Conservation (phyloP, 257 asterid species). For the Petunia secreta region DNA sequence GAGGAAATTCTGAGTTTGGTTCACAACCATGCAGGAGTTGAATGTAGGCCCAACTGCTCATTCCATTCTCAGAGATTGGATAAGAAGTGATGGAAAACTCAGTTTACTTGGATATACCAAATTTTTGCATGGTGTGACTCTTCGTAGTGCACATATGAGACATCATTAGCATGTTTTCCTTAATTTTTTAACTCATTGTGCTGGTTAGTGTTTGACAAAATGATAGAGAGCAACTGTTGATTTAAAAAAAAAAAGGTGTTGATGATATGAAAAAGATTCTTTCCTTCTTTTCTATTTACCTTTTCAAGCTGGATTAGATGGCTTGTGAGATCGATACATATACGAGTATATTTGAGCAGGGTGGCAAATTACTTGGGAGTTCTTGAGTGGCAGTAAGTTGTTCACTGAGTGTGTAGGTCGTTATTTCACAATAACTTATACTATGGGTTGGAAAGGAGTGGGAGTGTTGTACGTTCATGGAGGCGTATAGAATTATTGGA, state of each 20-base stretch:
- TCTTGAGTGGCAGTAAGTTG: too few species aligned
- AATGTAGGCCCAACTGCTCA: conserved; percentile 76
- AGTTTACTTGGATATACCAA: conserved; percentile 79
- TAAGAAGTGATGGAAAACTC: conserved; percentile 72
- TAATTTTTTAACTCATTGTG: background rate
- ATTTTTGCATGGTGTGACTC: conserved; percentile 91
- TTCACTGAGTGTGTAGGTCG: too few species aligned
- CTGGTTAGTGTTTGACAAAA: conserved; percentile 20
- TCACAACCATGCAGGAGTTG: conserved; percentile 60
- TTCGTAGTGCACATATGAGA: conserved; percentile 74
- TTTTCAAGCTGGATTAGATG: background rate
- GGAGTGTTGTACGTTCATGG: too few species aligned
- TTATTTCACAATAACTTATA: too few species aligned
- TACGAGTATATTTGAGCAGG: background rate
- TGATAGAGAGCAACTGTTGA: conserved; percentile 18
- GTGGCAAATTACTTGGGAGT: background rate
- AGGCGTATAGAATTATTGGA: too few species aligned
- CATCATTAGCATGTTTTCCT: conserved; percentile 44
- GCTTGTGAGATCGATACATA: background rate
- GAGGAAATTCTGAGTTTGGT: background rate
- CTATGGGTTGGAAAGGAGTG: too few species aligned
- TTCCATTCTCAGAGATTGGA: conserved; percentile 78
- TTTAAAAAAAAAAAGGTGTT: background rate
- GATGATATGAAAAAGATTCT: background rate
- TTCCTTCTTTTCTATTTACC: background rate